Percentiles rank a stretch among this genome's conserved stretches.
Evolutionary conservation across 1,284 basidiomycete species (phyloP).

Genomic region (Neonothopanus nambi): DNA sequence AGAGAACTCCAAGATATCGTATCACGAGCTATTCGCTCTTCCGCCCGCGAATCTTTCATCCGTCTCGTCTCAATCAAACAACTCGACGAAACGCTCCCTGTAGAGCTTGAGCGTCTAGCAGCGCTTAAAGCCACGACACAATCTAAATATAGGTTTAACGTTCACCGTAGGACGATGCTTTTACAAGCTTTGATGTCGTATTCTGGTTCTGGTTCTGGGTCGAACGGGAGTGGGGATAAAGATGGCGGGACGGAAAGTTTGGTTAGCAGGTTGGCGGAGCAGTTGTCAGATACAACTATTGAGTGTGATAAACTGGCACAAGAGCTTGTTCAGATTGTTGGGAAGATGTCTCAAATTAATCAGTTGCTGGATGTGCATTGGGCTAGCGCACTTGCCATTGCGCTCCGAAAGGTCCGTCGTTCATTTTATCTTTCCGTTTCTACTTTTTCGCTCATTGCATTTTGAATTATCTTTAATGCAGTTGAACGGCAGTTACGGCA

Average conservation of each 20-base stretch:
- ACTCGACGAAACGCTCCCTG: slow-evolving; percentile 56
- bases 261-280: slow-evolving; percentile 44
- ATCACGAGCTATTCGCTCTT: slow-evolving; percentile 68
- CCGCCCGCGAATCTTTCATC: slow-evolving; percentile 57
- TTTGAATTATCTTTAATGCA: slow-evolving; percentile 19
- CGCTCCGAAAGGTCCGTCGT: slow-evolving; percentile 59
- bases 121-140: slow-evolving; percentile 50
- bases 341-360: slow-evolving; percentile 65
- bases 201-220: slow-evolving; percentile 25
- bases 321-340: slow-evolving; percentile 54
- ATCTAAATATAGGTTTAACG: slow-evolving; percentile 66
- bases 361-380: slow-evolving; percentile 63
- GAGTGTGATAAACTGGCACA: slow-evolving; percentile 60
- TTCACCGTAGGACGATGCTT: slow-evolving; percentile 69
- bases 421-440: slow-evolving; percentile 4
- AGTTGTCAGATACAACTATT: slow-evolving; percentile 59
- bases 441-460: slow-evolving; percentile 12
- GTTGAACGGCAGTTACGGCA: slow-evolving; percentile 71
- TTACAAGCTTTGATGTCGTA: slow-evolving; percentile 61
- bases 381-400: slow-evolving; percentile 72
- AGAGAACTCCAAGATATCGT: slow-evolving; percentile 72
- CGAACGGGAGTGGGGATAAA: slow-evolving; percentile 26
- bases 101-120: slow-evolving; percentile 60
- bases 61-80: slow-evolving; percentile 63
- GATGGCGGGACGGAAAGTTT: slow-evolving; percentile 31